phyloP scores from a whole-genome alignment of 176 grass and related monocot species.

The Musa acuminata region DNA sequence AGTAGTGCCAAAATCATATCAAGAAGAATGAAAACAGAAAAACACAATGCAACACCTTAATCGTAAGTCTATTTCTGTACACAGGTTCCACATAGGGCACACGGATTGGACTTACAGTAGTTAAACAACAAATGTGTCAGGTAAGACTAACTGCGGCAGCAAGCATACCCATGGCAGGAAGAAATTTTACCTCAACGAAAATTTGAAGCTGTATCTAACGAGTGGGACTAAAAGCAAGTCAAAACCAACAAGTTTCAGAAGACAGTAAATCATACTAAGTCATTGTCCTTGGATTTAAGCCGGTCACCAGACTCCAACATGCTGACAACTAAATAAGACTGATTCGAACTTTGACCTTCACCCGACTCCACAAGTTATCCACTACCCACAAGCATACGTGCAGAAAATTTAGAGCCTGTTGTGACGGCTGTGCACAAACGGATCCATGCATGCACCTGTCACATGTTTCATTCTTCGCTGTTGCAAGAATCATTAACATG shows the following conservation, averaged over 20 bases:
- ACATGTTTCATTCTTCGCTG: conserved; percentile 30
- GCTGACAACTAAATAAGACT: neutral
- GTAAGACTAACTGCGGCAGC: neutral
- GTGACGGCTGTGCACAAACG: neutral
- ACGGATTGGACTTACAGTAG: neutral
- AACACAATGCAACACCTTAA: neutral
- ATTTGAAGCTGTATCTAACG: neutral
- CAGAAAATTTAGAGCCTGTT: neutral
- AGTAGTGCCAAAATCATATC: no score
- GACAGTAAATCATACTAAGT: neutral
- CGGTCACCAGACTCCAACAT: neutral
- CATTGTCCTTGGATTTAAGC: neutral
- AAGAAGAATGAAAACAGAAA: no score
- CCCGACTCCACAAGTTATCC: neutral
- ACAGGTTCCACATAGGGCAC: conserved; percentile 3
- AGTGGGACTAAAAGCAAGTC: neutral
- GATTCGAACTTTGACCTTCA: neutral
- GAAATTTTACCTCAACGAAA: neutral
- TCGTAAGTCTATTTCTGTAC: neutral
- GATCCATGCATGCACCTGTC: neutral
- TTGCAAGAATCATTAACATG: conserved; percentile 17
- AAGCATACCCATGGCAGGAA: neutral
- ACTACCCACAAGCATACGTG: neutral
- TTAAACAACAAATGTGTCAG: neutral
- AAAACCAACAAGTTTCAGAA: neutral